phyloP scores from a whole-genome alignment of 2,329 filamentous ascomycete genomes.

The Cladosporium cucumerinum region DNA sequence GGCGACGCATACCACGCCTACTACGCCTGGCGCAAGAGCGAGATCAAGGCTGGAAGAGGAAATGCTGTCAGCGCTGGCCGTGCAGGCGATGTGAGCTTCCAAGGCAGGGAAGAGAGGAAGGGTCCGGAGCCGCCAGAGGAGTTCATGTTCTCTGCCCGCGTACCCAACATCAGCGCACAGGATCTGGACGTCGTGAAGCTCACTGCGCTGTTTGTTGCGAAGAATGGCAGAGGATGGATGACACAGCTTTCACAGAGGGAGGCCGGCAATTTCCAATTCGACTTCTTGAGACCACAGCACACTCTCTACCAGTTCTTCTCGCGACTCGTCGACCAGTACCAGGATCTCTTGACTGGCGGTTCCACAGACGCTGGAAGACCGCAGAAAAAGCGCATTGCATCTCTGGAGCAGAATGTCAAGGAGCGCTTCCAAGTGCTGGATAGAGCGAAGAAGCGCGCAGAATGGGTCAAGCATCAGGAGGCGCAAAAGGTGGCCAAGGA shows the following conservation, averaged over 20 bases:
- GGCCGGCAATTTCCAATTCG: conserved; percentile 87
- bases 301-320: conserved; percentile 96
- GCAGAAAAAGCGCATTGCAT: conserved; percentile 67
- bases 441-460: conserved; percentile 78
- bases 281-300: conserved; percentile 92
- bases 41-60: conserved; percentile 80
- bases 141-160: conserved; percentile 90
- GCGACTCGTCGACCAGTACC: conserved; percentile 88
- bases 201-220: conserved; percentile 87
- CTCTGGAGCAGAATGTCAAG: conserved; percentile 69
- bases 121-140: conserved; percentile 82
- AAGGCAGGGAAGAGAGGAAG: conserved; percentile 60
- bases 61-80: conserved; percentile 74
- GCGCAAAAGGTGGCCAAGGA: conserved; percentile 84
- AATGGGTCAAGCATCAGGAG: conserved; percentile 82
- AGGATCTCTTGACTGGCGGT: conserved; percentile 67
- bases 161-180: conserved; percentile 95
- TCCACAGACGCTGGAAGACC: conserved; percentile 68
- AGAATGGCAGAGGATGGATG: conserved; percentile 89
- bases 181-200: conserved; percentile 72
- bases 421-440: conserved; percentile 79
- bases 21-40: conserved; percentile 85
- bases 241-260: conserved; percentile 86
- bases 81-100: conserved; percentile 55
- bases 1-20: conserved; percentile 82